phyloP scores from a whole-genome alignment of 441 rosid genomes.

The Erysimum pusillum region DNA sequence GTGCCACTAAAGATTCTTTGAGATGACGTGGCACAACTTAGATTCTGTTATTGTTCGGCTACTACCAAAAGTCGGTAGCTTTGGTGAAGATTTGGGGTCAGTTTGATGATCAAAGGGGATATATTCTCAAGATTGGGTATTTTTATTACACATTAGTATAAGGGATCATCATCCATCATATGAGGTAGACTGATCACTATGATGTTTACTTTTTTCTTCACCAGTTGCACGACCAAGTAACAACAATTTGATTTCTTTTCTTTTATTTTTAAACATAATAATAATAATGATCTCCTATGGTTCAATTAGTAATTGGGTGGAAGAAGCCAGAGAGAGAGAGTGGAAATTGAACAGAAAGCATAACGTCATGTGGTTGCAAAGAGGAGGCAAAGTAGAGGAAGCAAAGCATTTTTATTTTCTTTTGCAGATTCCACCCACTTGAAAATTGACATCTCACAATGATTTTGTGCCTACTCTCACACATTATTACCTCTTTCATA shows the following conservation, averaged over 20 bases:
- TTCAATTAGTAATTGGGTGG: background rate
- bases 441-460: constrained; percentile 34
- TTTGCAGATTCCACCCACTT: constrained; percentile 28
- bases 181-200: background rate
- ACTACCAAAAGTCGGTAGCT: constrained; percentile 5
- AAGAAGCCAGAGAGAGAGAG: constrained; percentile 1
- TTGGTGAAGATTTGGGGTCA: constrained; percentile 12
- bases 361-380: constrained; percentile 39
- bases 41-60: constrained; percentile 31
- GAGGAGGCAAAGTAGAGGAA: constrained; percentile 28
- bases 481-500: background rate
- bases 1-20: constrained; percentile 38
- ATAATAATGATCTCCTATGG: background rate
- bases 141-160: background rate
- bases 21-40: constrained; percentile 33
- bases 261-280: too few species aligned
- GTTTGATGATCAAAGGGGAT: constrained; percentile 24
- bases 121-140: constrained; percentile 12
- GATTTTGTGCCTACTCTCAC: constrained; percentile 3
- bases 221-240: background rate
- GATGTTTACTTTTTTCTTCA: background rate
- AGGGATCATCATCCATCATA: background rate
- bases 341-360: constrained; percentile 27
- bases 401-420: constrained; percentile 23
- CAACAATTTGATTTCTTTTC: background rate